Conservation (phyloP, 331 rosid species). For the Spiraea crenata region DNA sequence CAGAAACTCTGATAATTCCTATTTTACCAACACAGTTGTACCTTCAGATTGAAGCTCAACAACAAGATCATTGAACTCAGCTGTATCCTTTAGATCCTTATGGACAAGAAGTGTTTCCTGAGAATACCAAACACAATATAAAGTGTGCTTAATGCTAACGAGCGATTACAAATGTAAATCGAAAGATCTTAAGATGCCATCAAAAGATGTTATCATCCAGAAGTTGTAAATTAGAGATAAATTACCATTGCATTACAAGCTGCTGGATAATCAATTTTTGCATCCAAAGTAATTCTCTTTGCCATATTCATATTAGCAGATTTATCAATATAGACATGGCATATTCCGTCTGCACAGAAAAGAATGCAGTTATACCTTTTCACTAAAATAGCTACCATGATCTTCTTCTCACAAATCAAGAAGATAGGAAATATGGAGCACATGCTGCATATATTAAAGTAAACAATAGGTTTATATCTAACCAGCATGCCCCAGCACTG, state of each 20-base stretch:
- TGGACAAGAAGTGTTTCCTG: constrained; percentile 98
- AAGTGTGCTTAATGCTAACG: constrained; percentile 10
- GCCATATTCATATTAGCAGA: constrained; percentile 91
- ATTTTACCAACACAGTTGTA: constrained; percentile 16
- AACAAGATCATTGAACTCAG: constrained; percentile 54
- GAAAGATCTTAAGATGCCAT: constrained; percentile 11
- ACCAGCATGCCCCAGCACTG: constrained; percentile 99
- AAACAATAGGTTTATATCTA: constrained; percentile 25
- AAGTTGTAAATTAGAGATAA: background rate
- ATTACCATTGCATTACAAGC: constrained; percentile 99
- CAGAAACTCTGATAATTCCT: background rate
- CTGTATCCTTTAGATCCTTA: constrained; percentile 50
- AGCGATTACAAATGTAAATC: background rate
- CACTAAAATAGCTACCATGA: constrained; percentile 11
- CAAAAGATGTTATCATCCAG: constrained; percentile 9
- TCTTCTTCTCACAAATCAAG: constrained; percentile 20
- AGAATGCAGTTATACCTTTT: constrained; percentile 14
- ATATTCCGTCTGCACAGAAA: constrained; percentile 77
- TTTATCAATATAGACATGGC: constrained; percentile 91
- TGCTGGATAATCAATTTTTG: constrained; percentile 94
- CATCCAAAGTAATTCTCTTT: constrained; percentile 72
- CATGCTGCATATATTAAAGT: constrained; percentile 2
- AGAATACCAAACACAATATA: constrained; percentile 27
- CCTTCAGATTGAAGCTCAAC: constrained; percentile 74
- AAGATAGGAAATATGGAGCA: constrained; percentile 18